Evolutionary conservation across 2,329 filamentous ascomycete genomes (phyloP).

Genomic region (Hymenotorrendiella dingleyae): DNA sequence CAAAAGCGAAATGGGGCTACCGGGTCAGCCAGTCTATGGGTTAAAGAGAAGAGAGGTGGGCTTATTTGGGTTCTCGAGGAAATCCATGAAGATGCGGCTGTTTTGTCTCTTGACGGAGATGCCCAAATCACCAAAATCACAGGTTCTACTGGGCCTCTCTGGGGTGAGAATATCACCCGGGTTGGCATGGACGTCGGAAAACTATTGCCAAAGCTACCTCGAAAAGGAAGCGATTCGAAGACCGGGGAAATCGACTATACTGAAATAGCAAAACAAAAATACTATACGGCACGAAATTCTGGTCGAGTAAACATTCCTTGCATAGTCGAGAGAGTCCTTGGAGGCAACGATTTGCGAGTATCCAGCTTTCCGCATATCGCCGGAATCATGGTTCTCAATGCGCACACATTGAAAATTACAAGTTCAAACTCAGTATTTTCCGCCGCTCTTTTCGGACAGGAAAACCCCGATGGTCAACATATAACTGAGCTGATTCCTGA

Average conservation of each 20-base stretch:
- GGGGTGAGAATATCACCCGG: slow-evolving; percentile 65
- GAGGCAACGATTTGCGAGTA: slow-evolving; percentile 67
- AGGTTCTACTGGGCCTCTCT: slow-evolving; percentile 80
- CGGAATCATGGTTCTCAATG: slow-evolving; percentile 89
- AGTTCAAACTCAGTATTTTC: slow-evolving; percentile 96
- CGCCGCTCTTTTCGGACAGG: slow-evolving; percentile 83
- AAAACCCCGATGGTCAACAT: slow-evolving; percentile 71
- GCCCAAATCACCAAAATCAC: slow-evolving; percentile 64
- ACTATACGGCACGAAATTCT: slow-evolving; percentile 79
- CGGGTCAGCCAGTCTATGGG: slow-evolving; percentile 93
- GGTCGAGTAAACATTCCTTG: slow-evolving; percentile 78
- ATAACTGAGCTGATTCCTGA: slow-evolving; percentile 78
- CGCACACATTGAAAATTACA: slow-evolving; percentile 69
- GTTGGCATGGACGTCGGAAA: slow-evolving; percentile 68
- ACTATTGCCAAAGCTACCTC: slow-evolving; percentile 77
- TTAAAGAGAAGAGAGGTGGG: slow-evolving; percentile 91
- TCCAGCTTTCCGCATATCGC: slow-evolving; percentile 97
- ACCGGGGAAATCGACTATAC: slow-evolving; percentile 73
- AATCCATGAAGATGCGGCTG: slow-evolving; percentile 88
- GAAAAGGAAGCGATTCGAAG: slow-evolving; percentile 63
- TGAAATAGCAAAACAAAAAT: slow-evolving; percentile 63
- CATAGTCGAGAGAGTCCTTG: slow-evolving; percentile 67
- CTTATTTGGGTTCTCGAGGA: slow-evolving; percentile 98
- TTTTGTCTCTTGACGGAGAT: slow-evolving; percentile 69
- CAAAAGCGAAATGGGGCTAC: slow-evolving; percentile 89